Evolutionary conservation across 2,329 filamentous ascomycete species (phyloP).

Genomic region (Byssochlamys sp.): DNA sequence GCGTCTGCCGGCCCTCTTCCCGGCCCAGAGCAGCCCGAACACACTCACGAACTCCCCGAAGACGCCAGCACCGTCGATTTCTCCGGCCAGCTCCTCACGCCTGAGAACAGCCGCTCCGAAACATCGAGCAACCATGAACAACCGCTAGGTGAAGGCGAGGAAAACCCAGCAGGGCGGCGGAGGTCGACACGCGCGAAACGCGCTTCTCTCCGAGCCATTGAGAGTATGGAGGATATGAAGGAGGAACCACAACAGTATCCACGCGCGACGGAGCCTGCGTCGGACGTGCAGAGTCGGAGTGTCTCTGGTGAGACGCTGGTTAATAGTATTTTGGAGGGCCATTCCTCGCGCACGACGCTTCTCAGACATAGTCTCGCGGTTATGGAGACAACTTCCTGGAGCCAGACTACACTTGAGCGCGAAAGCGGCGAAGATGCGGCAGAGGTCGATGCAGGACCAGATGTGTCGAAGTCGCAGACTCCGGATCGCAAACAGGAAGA

Average conservation of each 20-base stretch:
- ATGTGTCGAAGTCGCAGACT: neutral
- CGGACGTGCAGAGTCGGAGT: slow-evolving; percentile 17
- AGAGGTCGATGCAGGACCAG: slow-evolving; percentile 7
- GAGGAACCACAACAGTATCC: slow-evolving; percentile 10
- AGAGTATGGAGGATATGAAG: slow-evolving; percentile 18
- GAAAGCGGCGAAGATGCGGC: slow-evolving; percentile 23
- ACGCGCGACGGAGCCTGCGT: slow-evolving; percentile 10
- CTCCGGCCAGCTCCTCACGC: slow-evolving; percentile 32
- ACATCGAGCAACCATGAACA: slow-evolving; percentile 33
- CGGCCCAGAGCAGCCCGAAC: slow-evolving; percentile 14
- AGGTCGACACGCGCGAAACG: slow-evolving; percentile 32
- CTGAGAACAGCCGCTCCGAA: slow-evolving; percentile 36
- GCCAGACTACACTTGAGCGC: slow-evolving; percentile 24
- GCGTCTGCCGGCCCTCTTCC: slow-evolving; percentile 20
- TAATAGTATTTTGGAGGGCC: slow-evolving; percentile 24
- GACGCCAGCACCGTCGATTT: slow-evolving; percentile 26
- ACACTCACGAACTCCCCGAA: slow-evolving; percentile 18
- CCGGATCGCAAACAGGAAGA: slow-evolving; percentile 1
- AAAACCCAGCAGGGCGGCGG: slow-evolving; percentile 22
- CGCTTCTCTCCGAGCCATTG: slow-evolving; percentile 25
- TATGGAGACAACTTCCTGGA: slow-evolving; percentile 27
- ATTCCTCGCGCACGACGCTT: slow-evolving; percentile 27
- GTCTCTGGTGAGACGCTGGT: slow-evolving; percentile 30
- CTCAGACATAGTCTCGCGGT: slow-evolving; percentile 33
- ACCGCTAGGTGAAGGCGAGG: slow-evolving; percentile 18